Conservation (phyloP, 345 rosid genomes). For the Moricandia moricandioides region DNA sequence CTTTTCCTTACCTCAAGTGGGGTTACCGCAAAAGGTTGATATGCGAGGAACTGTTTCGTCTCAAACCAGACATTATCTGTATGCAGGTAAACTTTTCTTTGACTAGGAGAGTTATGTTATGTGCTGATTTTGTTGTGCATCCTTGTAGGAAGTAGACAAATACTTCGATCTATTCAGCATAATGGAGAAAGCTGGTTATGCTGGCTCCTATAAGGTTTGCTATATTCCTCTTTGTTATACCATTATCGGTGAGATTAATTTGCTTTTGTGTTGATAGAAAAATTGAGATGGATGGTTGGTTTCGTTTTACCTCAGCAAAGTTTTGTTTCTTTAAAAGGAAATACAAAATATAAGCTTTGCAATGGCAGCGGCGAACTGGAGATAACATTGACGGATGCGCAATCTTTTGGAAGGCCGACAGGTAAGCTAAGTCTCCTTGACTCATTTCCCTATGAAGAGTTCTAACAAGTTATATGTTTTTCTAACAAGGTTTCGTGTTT, state of each 20-base stretch:
- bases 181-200: conserved; percentile 67
- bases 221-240: conserved; percentile 14
- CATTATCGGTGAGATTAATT: not conserved
- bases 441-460: too few species aligned
- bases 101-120: not conserved
- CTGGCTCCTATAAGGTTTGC: conserved; percentile 68
- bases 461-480: not conserved
- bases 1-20: conserved; percentile 59
- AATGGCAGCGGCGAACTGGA: conserved; percentile 79
- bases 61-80: conserved; percentile 66
- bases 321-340: conserved; percentile 30
- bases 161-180: conserved; percentile 52
- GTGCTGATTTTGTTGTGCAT: conserved; percentile 13
- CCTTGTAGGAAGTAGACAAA: conserved; percentile 75
- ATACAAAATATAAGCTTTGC: conserved; percentile 25
- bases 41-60: conserved; percentile 56
- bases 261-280: not conserved
- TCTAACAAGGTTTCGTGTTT: conserved; percentile 52
- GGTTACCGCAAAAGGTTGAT: conserved; percentile 60
- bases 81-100: conserved; percentile 49
- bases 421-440: too few species aligned
- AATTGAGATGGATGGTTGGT: not conserved
- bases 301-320: conserved; percentile 6
- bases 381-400: conserved; percentile 80
- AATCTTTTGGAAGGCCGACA: conserved; percentile 67